Conservation (phyloP, 352 stramenopile genomes). For the Phytophthora ramorum region DNA sequence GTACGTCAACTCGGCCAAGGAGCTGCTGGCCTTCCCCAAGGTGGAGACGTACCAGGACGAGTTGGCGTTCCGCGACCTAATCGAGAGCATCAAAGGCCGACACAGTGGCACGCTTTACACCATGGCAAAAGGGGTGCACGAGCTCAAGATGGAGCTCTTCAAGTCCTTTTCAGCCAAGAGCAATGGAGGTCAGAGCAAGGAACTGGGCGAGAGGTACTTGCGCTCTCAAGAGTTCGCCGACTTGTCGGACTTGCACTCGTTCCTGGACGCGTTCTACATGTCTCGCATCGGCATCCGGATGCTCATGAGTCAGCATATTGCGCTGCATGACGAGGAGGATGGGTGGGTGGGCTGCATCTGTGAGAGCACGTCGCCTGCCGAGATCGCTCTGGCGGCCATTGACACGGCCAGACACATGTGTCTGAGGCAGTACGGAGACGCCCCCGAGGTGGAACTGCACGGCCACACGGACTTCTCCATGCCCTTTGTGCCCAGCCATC, state of each 20-base stretch:
- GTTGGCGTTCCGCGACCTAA: constrained; percentile 92
- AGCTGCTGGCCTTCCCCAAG: constrained; percentile 91
- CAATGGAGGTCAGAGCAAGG: constrained; percentile 40
- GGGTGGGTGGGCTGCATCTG: constrained; percentile 95
- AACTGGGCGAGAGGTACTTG: constrained; percentile 74
- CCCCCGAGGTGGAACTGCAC: constrained; percentile 98
- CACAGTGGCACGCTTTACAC: constrained; percentile 99
- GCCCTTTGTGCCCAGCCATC: constrained; percentile 95
- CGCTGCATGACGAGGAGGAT: constrained; percentile 91
- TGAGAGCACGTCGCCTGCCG: constrained; percentile 95
- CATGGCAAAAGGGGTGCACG: constrained; percentile 99
- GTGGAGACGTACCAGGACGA: constrained; percentile 90
- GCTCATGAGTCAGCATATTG: constrained; percentile 99
- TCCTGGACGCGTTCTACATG: constrained; percentile 99
- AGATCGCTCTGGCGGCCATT: constrained; percentile 97
- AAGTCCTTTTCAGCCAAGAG: constrained; percentile 69
- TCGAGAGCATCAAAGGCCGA: constrained; percentile 97
- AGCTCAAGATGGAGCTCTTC: constrained; percentile 94
- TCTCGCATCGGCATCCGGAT: constrained; percentile 99
- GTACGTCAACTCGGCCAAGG: constrained; percentile 97
- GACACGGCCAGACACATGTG: constrained; percentile 99
- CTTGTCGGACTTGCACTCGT: constrained; percentile 96
- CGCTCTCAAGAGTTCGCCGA: constrained; percentile 88
- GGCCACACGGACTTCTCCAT: constrained; percentile 99
- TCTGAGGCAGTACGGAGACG: constrained; percentile 98